These are phyloP conservation scores for Eutrema salsugineum DNA, from an alignment of 441 rosid genomes.

Conservation along the genomic window DNA sequence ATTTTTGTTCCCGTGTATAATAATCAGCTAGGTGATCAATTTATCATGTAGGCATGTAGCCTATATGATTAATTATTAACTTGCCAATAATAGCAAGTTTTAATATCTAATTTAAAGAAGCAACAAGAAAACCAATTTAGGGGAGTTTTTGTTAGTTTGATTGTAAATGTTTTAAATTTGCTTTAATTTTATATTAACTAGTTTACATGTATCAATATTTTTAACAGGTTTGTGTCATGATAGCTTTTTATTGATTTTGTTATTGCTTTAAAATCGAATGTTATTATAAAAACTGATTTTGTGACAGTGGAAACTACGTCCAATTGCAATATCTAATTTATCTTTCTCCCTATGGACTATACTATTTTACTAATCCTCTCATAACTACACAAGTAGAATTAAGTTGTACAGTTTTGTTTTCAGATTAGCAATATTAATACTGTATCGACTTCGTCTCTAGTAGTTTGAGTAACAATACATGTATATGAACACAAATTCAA, in stretches of 20 bases:
- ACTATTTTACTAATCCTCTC: no score
- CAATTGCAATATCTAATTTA: no score
- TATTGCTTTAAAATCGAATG: no score
- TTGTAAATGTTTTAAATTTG: no score
- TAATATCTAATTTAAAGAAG: not conserved
- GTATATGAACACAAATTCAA: not conserved
- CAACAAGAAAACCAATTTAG: not conserved
- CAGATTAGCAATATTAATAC: not conserved
- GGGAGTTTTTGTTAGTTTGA: no score
- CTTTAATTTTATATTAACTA: no score
- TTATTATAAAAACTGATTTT: no score
- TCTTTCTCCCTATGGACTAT: no score
- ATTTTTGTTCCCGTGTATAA: not conserved
- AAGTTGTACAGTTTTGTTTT: not conserved
- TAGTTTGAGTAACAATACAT: not conserved
- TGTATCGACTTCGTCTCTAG: not conserved
- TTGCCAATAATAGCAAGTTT: conserved; percentile 21
- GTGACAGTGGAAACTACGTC: no score
- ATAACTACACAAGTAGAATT: not conserved
- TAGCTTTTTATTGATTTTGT: no score
- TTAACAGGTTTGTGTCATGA: no score
- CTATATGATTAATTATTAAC: not conserved
- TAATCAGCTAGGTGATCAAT: not conserved
- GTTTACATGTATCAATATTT: no score
- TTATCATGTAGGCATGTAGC: not conserved